phyloP scores from a whole-genome alignment of 2,329 filamentous ascomycete species.

The Ceratocystis papillata region DNA sequence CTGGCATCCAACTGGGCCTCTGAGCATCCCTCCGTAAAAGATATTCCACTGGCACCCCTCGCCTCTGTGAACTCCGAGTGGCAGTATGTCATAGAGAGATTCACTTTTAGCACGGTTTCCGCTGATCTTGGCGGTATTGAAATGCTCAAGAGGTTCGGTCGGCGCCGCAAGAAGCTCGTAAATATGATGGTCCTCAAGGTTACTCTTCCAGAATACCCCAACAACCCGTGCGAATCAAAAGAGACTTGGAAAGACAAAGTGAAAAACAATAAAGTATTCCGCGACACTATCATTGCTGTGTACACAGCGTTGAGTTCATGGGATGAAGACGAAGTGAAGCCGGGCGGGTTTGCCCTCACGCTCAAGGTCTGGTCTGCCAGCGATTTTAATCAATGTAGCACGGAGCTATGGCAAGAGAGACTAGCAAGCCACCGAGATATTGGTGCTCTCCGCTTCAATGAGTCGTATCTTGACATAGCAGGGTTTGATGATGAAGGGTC shows the following conservation, averaged over 20 bases:
- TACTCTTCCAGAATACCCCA: slow-evolving; percentile 17
- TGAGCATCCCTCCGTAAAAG: slow-evolving; percentile 12
- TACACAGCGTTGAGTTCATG: slow-evolving; percentile 25
- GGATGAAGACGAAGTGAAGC: slow-evolving; percentile 24
- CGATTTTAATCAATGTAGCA: slow-evolving; percentile 26
- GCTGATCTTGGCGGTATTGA: slow-evolving; percentile 11
- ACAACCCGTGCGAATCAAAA: slow-evolving; percentile 20
- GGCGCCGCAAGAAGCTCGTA: slow-evolving; percentile 19
- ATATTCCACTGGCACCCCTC: slow-evolving; percentile 2
- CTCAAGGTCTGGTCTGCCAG: slow-evolving; percentile 26
- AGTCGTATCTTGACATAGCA: slow-evolving; percentile 51
- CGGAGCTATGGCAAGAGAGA: slow-evolving; percentile 26
- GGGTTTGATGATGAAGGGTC: slow-evolving; percentile 59
- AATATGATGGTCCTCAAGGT: slow-evolving; percentile 22
- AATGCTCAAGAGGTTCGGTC: slow-evolving; percentile 14
- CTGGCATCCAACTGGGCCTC: slow-evolving; percentile 3
- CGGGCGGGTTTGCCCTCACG: slow-evolving; percentile 25
- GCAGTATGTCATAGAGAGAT: slow-evolving; percentile 22
- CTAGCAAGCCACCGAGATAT: slow-evolving; percentile 26
- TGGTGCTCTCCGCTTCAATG: slow-evolving; percentile 26
- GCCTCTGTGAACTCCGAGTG: slow-evolving; percentile 24
- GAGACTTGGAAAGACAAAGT: slow-evolving; percentile 25
- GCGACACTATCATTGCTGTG: slow-evolving; percentile 18
- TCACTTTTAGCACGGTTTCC: slow-evolving; percentile 22
- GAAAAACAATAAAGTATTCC: slow-evolving; percentile 23